A percentile compares a stretch with the other conserved stretches of the same genome.
phyloP scores from a whole-genome alignment of 257 asterid genomes.

The Solanum pimpinellifolium region DNA sequence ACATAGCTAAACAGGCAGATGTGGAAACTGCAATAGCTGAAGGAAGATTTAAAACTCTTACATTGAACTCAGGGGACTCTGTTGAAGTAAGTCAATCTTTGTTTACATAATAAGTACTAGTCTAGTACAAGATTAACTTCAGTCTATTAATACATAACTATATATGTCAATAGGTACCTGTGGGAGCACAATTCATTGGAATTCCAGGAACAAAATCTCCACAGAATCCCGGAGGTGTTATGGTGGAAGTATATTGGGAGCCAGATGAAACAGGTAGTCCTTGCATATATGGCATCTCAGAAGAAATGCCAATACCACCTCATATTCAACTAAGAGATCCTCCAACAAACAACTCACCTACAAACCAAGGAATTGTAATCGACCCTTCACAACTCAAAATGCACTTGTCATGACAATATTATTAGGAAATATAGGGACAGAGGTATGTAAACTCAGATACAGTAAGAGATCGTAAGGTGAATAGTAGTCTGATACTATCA shows the following conservation, averaged over 20 bases:
- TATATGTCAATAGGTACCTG: conserved; percentile 38
- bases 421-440: not conserved
- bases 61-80: conserved; percentile 44
- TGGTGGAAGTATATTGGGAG: conserved; percentile 86
- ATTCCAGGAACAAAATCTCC: conserved; percentile 54
- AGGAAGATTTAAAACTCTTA: conserved; percentile 47
- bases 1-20: conserved; percentile 69
- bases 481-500: not conserved
- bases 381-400: conserved; percentile 49
- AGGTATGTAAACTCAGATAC: not conserved
- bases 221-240: not conserved
- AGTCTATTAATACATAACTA: not conserved
- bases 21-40: conserved; percentile 59
- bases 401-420: not conserved
- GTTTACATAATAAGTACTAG: not conserved
- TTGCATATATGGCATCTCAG: conserved; percentile 62
- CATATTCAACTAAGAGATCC: conserved; percentile 24
- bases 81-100: conserved; percentile 28
- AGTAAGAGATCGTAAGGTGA: not conserved
- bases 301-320: conserved; percentile 48
- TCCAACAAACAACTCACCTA: conserved; percentile 20
- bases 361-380: conserved; percentile 45
- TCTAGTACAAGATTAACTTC: not conserved
- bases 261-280: conserved; percentile 78
- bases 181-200: conserved; percentile 65